phyloP scores from a whole-genome alignment of 306 rosid species.

The Inga oerstediana region DNA sequence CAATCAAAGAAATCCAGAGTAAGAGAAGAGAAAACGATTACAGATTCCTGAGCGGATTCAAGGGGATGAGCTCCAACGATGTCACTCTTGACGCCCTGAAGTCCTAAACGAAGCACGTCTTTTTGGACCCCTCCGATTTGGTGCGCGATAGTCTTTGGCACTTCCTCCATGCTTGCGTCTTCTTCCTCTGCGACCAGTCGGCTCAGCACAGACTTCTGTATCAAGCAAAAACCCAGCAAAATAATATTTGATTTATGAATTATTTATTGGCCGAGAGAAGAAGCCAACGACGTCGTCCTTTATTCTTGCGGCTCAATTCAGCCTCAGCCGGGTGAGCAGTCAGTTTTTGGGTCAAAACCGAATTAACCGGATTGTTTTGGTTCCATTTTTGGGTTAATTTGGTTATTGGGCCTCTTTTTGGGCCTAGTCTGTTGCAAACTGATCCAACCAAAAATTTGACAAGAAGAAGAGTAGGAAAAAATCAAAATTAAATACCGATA shows the following conservation, averaged over 20 bases:
- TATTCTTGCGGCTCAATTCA: not conserved
- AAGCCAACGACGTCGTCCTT: not conserved
- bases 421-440: too few species aligned
- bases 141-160: slow-evolving; percentile 66
- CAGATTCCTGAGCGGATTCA: slow-evolving; percentile 70
- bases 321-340: not conserved
- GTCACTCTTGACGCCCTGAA: slow-evolving; percentile 72
- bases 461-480: too few species aligned
- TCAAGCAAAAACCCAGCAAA: not conserved
- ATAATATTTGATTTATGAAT: not conserved
- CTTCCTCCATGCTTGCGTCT: slow-evolving; percentile 57
- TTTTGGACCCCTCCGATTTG: slow-evolving; percentile 89
- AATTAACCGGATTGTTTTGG: too few species aligned
- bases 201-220: not conserved
- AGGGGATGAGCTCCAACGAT: slow-evolving; percentile 76
- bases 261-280: not conserved
- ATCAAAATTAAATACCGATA: too few species aligned
- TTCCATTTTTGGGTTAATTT: too few species aligned
- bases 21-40: slow-evolving; percentile 38
- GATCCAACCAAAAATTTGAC: too few species aligned
- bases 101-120: slow-evolving; percentile 81
- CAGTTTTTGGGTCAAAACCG: too few species aligned
- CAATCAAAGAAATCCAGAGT: not conserved
- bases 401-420: too few species aligned
- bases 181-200: slow-evolving; percentile 13